Percentiles rank a stretch among this genome's conserved stretches.
Evolutionary conservation across 1,139 yeast genomes (phyloP).

Genomic region (Ogataea hybrid): DNA sequence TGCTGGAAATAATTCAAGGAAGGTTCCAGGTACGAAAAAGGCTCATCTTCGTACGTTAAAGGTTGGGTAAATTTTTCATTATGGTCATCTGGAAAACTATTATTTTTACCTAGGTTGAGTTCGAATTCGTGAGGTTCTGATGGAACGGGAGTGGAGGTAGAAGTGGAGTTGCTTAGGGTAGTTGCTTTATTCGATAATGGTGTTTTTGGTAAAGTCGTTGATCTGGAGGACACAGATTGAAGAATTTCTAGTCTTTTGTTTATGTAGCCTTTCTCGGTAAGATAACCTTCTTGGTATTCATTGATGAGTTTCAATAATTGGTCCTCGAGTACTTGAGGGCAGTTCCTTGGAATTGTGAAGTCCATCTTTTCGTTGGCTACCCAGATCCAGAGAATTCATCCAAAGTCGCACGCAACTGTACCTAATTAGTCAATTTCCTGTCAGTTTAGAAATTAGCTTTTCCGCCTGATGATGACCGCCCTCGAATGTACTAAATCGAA

Average conservation of each 20-base stretch:
- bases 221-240: constrained; percentile 3
- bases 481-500: too few relatives aligned
- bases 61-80: constrained; percentile 17
- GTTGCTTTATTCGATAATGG: constrained; percentile 9
- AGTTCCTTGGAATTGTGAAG: constrained; percentile 40
- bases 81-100: constrained; percentile 12
- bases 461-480: too few relatives aligned
- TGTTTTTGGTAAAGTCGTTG: background rate
- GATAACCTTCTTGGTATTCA: constrained; percentile 61
- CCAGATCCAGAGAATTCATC: too few relatives aligned
- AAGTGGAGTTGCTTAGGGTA: constrained; percentile 13
- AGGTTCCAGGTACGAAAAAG: constrained; percentile 7
- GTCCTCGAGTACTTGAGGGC: constrained; percentile 35
- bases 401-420: too few relatives aligned
- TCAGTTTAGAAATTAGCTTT: too few relatives aligned
- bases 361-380: constrained; percentile 31
- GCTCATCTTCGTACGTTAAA: constrained; percentile 15
- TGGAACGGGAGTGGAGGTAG: constrained; percentile 13
- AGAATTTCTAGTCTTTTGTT: constrained; percentile 47
- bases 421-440: too few relatives aligned
- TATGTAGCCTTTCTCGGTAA: constrained; percentile 66
- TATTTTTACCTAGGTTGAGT: constrained; percentile 6
- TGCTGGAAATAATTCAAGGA: background rate
- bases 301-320: constrained; percentile 42
- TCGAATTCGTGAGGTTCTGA: constrained; percentile 18